phyloP scores from a whole-genome alignment of 2,329 filamentous ascomycete species.

The Colletotrichum musicola region DNA sequence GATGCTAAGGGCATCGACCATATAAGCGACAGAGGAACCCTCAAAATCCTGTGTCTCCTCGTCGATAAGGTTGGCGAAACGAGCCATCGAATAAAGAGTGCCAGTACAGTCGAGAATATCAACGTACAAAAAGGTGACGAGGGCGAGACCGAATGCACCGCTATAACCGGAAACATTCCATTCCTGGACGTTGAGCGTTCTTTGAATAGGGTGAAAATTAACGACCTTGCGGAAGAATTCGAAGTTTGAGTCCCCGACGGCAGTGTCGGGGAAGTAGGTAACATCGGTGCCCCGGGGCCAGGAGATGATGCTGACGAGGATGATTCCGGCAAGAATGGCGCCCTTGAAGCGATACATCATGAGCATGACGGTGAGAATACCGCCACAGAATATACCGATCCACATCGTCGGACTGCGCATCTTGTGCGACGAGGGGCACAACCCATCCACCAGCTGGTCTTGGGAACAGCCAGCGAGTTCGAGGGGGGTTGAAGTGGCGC shows the following conservation, averaged over 20 bases:
- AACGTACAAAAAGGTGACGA: constrained; percentile 91
- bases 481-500: constrained; percentile 75
- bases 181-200: constrained; percentile 77
- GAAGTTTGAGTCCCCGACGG: constrained; percentile 77
- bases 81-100: constrained; percentile 90
- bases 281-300: constrained; percentile 84
- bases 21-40: constrained; percentile 84
- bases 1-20: constrained; percentile 83
- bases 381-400: constrained; percentile 90
- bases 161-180: constrained; percentile 79
- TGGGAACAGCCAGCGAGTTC: constrained; percentile 78
- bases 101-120: constrained; percentile 91
- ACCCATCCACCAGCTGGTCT: constrained; percentile 53
- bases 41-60: constrained; percentile 89
- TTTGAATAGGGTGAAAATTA: constrained; percentile 81
- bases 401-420: constrained; percentile 89
- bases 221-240: constrained; percentile 92
- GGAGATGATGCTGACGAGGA: constrained; percentile 88
- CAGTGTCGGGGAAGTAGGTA: constrained; percentile 83
- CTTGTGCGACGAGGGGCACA: constrained; percentile 74
- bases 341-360: constrained; percentile 91
- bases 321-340: constrained; percentile 85
- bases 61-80: constrained; percentile 84
- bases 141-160: constrained; percentile 83
- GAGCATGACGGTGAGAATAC: constrained; percentile 81